These are phyloP conservation scores for Alternaria postmessia DNA, from an alignment of 2,329 filamentous ascomycete species.

Conservation along the genomic window DNA sequence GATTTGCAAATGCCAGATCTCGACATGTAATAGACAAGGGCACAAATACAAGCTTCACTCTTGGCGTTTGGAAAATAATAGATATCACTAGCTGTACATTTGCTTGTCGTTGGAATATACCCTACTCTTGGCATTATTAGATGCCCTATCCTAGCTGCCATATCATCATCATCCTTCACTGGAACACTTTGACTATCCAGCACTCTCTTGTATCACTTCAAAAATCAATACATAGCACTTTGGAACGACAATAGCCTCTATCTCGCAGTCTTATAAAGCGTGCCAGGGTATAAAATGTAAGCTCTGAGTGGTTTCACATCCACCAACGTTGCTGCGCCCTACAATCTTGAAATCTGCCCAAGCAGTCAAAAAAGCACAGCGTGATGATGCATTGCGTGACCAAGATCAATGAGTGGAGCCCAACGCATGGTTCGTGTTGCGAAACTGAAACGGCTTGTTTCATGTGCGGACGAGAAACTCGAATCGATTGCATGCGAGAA, in stretches of 20 bases:
- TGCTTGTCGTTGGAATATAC: background rate
- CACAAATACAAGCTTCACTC: background rate
- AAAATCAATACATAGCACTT: background rate
- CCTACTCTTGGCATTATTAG: background rate
- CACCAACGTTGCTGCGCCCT: background rate
- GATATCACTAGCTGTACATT: background rate
- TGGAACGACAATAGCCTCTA: background rate
- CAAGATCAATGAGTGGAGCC: background rate
- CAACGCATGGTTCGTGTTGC: background rate
- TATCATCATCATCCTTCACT: no score
- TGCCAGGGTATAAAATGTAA: background rate
- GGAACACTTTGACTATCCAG: background rate
- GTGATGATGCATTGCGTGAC: background rate
- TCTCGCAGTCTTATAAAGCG: background rate
- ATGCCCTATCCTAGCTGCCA: background rate
- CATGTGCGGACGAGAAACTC: background rate
- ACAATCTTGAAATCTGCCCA: background rate
- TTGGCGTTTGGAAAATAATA: background rate
- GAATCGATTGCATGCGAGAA: background rate
- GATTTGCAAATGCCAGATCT: constrained; percentile 55
- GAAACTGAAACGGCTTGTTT: constrained; percentile 1
- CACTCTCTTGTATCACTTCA: background rate
- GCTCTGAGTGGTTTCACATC: background rate
- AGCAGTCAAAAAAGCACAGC: background rate
- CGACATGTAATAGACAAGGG: constrained; percentile 9